Conservation (phyloP, 2,329 filamentous ascomycete species). For the Ilyonectria destructans region DNA sequence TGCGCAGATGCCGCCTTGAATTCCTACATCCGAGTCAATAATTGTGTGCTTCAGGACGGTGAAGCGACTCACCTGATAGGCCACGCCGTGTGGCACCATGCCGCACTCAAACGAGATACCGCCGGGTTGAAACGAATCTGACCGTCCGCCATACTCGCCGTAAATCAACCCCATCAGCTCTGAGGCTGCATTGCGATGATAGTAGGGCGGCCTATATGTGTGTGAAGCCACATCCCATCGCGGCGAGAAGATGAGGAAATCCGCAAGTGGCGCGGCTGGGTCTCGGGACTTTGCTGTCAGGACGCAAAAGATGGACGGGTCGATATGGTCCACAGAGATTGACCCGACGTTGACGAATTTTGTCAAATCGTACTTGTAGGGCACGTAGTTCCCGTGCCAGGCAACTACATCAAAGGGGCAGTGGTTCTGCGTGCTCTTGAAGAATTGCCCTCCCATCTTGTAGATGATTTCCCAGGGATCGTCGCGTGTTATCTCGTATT, state of each 20-base stretch:
- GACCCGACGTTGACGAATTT: conserved; percentile 71
- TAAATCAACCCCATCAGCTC: conserved; percentile 71
- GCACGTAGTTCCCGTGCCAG: conserved; percentile 80
- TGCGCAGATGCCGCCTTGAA: conserved; percentile 45
- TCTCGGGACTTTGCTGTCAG: conserved; percentile 72
- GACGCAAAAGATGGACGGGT: conserved; percentile 78
- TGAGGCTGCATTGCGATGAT: conserved; percentile 73
- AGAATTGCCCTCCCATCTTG: conserved; percentile 76
- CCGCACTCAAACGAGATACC: conserved; percentile 40
- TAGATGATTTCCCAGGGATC: conserved; percentile 72
- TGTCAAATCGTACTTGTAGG: conserved; percentile 71
- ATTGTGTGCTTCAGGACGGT: too few species aligned
- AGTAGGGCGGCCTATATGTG: conserved; percentile 78
- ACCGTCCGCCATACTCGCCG: conserved; percentile 51
- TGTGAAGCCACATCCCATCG: conserved; percentile 75
- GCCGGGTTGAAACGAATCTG: conserved; percentile 40
- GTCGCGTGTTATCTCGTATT: conserved; percentile 69
- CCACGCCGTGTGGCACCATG: conserved; percentile 40
- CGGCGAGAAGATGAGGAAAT: conserved; percentile 79
- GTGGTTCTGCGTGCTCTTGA: conserved; percentile 73
- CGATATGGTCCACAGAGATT: conserved; percentile 70
- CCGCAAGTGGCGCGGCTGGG: conserved; percentile 70
- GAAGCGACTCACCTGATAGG: conserved; percentile 33
- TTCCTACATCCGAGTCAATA: conserved; percentile 26
- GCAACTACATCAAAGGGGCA: conserved; percentile 81